A percentile compares a stretch with the other conserved stretches of the same genome.
Conservation (phyloP, 2,329 filamentous ascomycete genomes). For the Diaporthe sp. region DNA sequence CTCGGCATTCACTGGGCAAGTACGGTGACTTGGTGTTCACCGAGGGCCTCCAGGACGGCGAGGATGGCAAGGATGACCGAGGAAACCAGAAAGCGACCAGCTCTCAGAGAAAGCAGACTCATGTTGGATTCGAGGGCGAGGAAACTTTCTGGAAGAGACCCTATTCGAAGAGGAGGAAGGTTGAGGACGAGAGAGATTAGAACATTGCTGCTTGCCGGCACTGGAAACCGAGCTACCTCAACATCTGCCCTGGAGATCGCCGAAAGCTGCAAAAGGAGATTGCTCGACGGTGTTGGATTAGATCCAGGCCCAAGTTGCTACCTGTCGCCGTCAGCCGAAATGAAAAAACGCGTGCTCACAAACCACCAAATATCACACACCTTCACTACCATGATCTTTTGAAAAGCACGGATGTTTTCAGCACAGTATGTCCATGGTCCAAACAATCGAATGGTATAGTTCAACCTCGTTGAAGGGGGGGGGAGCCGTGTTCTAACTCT, state of each 20-base stretch:
- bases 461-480: background rate
- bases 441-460: background rate
- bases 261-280: background rate
- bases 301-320: background rate
- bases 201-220: background rate
- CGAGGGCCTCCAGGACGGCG: slow-evolving; percentile 58
- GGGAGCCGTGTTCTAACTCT: background rate
- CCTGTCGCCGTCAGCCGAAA: background rate
- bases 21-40: slow-evolving; percentile 79
- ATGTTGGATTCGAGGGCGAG: slow-evolving; percentile 34
- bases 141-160: slow-evolving; percentile 37
- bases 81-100: slow-evolving; percentile 12
- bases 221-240: background rate
- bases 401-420: background rate
- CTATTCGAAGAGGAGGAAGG: slow-evolving; percentile 47
- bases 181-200: slow-evolving; percentile 34
- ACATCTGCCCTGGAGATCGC: background rate
- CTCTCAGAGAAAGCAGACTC: slow-evolving; percentile 13
- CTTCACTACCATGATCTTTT: background rate
- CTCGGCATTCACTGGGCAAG: slow-evolving; percentile 68
- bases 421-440: background rate
- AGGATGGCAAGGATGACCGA: slow-evolving; percentile 4
- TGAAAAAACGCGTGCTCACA: background rate
- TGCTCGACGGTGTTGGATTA: background rate
- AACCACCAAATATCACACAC: background rate